phyloP scores from a whole-genome alignment of 2,329 filamentous ascomycete species.

The Aspergillus nomiae region DNA sequence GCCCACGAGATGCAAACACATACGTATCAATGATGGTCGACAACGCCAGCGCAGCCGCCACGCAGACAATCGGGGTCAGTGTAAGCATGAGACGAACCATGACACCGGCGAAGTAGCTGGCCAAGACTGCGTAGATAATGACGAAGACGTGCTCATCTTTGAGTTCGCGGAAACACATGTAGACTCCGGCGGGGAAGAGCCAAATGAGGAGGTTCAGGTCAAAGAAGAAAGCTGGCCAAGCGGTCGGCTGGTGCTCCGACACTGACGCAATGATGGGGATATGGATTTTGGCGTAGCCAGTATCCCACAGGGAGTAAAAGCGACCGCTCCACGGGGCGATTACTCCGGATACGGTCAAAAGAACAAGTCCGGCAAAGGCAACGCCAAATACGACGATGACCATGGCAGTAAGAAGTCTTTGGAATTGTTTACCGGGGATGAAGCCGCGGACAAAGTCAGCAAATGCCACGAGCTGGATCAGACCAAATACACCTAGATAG shows the following conservation, averaged over 20 bases:
- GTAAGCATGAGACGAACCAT: constrained; percentile 99
- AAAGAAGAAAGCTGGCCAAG: constrained; percentile 99
- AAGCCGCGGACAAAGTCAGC: constrained; percentile 88
- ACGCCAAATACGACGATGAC: constrained; percentile 74
- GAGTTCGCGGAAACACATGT: constrained; percentile 93
- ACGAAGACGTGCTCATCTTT: constrained; percentile 97
- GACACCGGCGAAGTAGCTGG: constrained; percentile 97
- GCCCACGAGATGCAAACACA: constrained; percentile 66
- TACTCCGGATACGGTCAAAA: constrained; percentile 81
- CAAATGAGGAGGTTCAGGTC: constrained; percentile 98
- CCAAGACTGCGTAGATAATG: constrained; percentile 93
- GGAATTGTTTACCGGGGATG: constrained; percentile 89
- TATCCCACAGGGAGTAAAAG: constrained; percentile 99
- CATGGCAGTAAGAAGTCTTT: constrained; percentile 78
- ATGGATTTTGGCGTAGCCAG: constrained; percentile 97
- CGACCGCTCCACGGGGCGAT: constrained; percentile 97
- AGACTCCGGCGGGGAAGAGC: constrained; percentile 98
- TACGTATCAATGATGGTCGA: constrained; percentile 90
- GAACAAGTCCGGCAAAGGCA: constrained; percentile 73
- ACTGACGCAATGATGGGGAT: constrained; percentile 99
- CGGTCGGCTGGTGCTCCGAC: constrained; percentile 97
- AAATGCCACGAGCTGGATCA: constrained; percentile 90
- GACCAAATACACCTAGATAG: constrained; percentile 79
- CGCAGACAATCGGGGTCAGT: constrained; percentile 92
- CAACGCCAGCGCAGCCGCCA: constrained; percentile 83